Evolutionary conservation across 495 filamentous ascomycete genomes (phyloP).

Genomic region (Aspergillus carlsbadensis): DNA sequence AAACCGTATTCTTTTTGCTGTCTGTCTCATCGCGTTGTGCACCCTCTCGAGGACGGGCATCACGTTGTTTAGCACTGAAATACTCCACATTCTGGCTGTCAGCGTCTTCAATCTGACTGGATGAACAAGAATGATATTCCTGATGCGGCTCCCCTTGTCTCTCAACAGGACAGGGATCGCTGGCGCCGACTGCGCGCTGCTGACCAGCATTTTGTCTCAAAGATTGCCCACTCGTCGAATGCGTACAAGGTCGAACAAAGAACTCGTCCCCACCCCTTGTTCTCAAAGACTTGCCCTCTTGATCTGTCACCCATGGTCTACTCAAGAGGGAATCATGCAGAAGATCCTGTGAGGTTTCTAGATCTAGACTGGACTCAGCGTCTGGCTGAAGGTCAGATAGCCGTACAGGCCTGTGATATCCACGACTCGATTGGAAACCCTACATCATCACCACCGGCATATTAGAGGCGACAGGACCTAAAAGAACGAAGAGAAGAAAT

Average conservation of each 20-base stretch:
- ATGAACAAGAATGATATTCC: background rate
- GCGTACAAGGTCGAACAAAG: slow-evolving; percentile 6
- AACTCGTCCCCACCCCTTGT: slow-evolving; percentile 2
- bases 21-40: background rate
- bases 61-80: slow-evolving; percentile 9
- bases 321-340: slow-evolving; percentile 6
- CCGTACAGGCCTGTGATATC: slow-evolving; percentile 18
- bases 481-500: slow-evolving; percentile 19
- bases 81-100: slow-evolving; percentile 8
- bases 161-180: slow-evolving; percentile 8
- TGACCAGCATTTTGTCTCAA: slow-evolving; percentile 1
- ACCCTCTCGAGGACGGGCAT: background rate
- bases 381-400: slow-evolving; percentile 19
- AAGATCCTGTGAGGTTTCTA: slow-evolving; percentile 8
- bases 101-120: slow-evolving; percentile 5
- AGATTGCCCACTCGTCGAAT: background rate
- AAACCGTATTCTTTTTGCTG: background rate
- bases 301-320: slow-evolving; percentile 7
- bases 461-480: slow-evolving; percentile 32
- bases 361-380: slow-evolving; percentile 14
- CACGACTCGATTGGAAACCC: slow-evolving; percentile 38
- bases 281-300: background rate
- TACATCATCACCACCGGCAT: slow-evolving; percentile 41
- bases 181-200: slow-evolving; percentile 5
- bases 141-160: slow-evolving; percentile 8